These are phyloP conservation scores for Arabis hirsuta DNA, from an alignment of 345 rosid genomes.

Conservation along the genomic window DNA sequence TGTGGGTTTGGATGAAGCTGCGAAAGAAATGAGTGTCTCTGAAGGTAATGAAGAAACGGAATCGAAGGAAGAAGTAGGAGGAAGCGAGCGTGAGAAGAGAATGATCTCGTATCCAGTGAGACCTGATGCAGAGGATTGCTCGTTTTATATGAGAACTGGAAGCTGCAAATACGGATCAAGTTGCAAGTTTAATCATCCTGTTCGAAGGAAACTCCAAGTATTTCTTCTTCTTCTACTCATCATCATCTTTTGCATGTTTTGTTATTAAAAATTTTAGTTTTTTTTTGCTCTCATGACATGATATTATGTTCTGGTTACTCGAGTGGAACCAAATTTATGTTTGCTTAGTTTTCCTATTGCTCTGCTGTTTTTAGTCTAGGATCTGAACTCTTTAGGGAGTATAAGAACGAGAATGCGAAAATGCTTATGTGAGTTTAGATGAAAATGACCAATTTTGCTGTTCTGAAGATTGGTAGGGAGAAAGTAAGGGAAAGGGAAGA, in stretches of 20 bases:
- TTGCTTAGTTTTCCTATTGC: not conserved
- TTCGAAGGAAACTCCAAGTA: constrained; percentile 70
- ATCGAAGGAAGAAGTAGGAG: constrained; percentile 9
- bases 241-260: constrained; percentile 23
- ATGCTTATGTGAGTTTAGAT: not conserved
- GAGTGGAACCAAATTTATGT: not conserved
- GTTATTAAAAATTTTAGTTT: not conserved
- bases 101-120: constrained; percentile 69
- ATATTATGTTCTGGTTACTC: constrained; percentile 1
- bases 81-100: constrained; percentile 40
- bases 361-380: constrained; percentile 14
- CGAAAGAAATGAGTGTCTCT: constrained; percentile 3
- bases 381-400: constrained; percentile 17
- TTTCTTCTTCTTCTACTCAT: constrained; percentile 6
- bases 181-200: constrained; percentile 97
- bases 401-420: not conserved
- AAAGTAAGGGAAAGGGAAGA: constrained; percentile 69
- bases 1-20: constrained; percentile 46
- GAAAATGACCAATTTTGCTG: not conserved
- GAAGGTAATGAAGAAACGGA: constrained; percentile 21
- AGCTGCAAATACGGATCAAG: constrained; percentile 83
- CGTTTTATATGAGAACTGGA: constrained; percentile 83
- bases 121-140: constrained; percentile 88
- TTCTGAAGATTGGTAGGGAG: constrained; percentile 62
- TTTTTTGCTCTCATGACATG: not conserved